Evolutionary conservation across 129 eudicot species (phyloP).

Genomic region (Pulicaria dysenterica): DNA sequence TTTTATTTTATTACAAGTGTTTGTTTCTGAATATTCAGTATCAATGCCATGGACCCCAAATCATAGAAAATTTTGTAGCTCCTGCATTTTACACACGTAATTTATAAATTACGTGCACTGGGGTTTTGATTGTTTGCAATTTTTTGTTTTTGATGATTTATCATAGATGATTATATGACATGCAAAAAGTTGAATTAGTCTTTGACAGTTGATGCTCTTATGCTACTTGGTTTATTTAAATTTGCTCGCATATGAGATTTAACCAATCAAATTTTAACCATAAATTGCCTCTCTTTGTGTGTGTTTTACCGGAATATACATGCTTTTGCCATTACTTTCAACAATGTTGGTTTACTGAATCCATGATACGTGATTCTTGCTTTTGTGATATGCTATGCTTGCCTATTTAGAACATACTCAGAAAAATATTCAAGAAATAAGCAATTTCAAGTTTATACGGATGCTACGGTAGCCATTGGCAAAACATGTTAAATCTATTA

Average conservation of each 20-base stretch:
- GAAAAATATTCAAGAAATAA: no score
- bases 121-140: not conserved
- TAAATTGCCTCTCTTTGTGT: not conserved
- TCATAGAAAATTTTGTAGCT: conserved; percentile 81
- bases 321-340: no score
- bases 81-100: conserved; percentile 80
- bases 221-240: not conserved
- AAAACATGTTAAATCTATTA: no score
- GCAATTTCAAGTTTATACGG: no score
- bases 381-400: not conserved
- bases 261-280: no score
- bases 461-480: no score
- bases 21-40: conserved; percentile 43
- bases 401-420: not conserved
- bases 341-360: not conserved
- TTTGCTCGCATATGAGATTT: not conserved
- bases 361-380: not conserved
- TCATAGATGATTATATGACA: not conserved
- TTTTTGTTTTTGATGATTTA: not conserved
- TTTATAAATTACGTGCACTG: not conserved
- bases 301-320: not conserved
- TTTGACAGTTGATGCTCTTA: no score
- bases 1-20: not conserved
- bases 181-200: not conserved
- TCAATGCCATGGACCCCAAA: conserved; percentile 82